Evolutionary conservation across 2,329 filamentous ascomycete species (phyloP), one percentile per base, ranked within the genome.

Genomic region (Fusarium napiforme): DNA sequence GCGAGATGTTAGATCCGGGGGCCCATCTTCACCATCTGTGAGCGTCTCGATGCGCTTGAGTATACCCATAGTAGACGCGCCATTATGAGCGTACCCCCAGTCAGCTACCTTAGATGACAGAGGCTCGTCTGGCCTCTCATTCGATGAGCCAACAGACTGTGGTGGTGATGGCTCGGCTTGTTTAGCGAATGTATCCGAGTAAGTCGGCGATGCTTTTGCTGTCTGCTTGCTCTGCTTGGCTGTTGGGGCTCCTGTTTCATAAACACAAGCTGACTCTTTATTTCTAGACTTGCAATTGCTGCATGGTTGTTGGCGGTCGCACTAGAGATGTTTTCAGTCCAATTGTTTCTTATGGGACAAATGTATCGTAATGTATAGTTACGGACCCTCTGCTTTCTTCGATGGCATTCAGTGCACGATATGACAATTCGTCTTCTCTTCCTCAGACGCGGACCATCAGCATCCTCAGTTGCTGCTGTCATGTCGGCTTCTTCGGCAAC

Each of bases 381-480:
- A 67, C 75, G 39, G 55, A 87, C 87, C 84, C 89, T 89, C 77
- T 90, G 88, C 77, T 92, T 92, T 67, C 90, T 85, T 69, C 89
- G 84, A 79, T 91, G 90, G 73, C 90, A 92, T 77, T 92, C 89
- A 16, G 86, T 89, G 74, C 90, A 92, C 12, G 88, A 91, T 64
- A 91, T 89, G 49, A 91, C 88, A 46, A 89, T 84, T 43, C 90
- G 85, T 75, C 88, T 86, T 72, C 90, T 84, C 80, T 91, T 91
- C 63, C 87, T 85, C 9, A 61, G 52, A 26, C 45, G 69, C 15
- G 62, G 60, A 21, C 58, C 70, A 32, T 70, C 49, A 10, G 28
- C 56, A 39, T 50, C 58, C 42, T 43, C 40, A 18, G 18, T 28
- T 10, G 49, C 53, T 42, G 43, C 57, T 36, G 50, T 47, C 71